Evolutionary conservation across 2,329 filamentous ascomycete species (phyloP).

Genomic region (Harringtonia lauricola): DNA sequence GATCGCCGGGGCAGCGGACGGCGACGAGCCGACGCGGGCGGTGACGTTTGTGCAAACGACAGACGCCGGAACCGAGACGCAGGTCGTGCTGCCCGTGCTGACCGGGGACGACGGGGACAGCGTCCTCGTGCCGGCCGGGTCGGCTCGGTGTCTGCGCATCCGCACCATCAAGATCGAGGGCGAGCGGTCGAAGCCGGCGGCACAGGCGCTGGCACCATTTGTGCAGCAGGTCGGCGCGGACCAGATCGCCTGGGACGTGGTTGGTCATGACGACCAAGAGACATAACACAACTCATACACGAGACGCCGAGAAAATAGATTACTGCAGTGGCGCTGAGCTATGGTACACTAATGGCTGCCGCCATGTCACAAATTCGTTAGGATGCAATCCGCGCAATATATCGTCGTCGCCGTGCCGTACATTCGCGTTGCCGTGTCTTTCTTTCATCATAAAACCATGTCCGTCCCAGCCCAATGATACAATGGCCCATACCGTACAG

Average conservation of each 20-base stretch:
- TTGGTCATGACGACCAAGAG: background rate
- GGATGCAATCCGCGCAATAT: constrained; percentile 9
- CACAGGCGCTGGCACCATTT: constrained; percentile 15
- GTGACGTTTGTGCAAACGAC: background rate
- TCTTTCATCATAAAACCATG: background rate
- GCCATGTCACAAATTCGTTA: background rate
- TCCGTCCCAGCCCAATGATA: background rate
- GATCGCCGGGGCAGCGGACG: background rate
- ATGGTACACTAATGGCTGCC: background rate
- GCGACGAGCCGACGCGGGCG: background rate
- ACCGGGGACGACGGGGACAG: constrained; percentile 1
- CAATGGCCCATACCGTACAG: background rate
- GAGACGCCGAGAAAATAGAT: too few relatives aligned
- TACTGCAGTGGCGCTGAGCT: background rate
- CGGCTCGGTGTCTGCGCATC: constrained; percentile 15
- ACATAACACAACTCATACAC: too few relatives aligned
- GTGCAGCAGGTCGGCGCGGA: constrained; percentile 2
- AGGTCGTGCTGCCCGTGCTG: background rate
- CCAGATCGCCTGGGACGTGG: constrained; percentile 7
- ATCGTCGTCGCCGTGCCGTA: background rate
- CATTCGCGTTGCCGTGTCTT: constrained; percentile 8
- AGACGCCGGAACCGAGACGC: background rate
- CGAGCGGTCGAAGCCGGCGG: constrained; percentile 17
- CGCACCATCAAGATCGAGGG: constrained; percentile 24
- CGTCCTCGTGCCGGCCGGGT: constrained; percentile 11